Evolutionary conservation across 2,329 filamentous ascomycete species (phyloP).

Genomic region (Ophiostoma fasciatum): DNA sequence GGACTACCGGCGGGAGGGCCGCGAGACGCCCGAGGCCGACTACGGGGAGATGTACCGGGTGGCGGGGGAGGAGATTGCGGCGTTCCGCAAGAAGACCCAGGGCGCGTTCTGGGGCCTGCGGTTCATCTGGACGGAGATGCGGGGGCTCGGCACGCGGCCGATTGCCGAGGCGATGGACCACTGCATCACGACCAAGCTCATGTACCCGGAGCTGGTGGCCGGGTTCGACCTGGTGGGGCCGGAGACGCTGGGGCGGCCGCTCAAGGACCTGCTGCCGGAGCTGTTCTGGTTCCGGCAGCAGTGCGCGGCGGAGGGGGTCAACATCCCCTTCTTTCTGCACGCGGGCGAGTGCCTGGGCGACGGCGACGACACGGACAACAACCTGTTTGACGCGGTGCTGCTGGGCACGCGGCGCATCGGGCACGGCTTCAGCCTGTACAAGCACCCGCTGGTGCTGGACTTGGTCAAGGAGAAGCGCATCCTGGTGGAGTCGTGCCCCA

Average conservation of each 20-base stretch:
- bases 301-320: slow-evolving; percentile 60
- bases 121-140: slow-evolving; percentile 71
- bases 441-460: slow-evolving; percentile 78
- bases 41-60: slow-evolving; percentile 56
- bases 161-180: slow-evolving; percentile 74
- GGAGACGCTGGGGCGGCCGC: slow-evolving; percentile 63
- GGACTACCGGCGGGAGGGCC: slow-evolving; percentile 50
- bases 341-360: slow-evolving; percentile 73
- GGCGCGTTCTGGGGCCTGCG: slow-evolving; percentile 65
- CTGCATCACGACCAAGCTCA: slow-evolving; percentile 69
- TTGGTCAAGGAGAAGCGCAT: slow-evolving; percentile 83
- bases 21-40: slow-evolving; percentile 50
- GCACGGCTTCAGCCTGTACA: slow-evolving; percentile 77
- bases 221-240: slow-evolving; percentile 86
- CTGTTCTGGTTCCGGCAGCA: slow-evolving; percentile 89
- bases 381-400: slow-evolving; percentile 79
- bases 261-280: slow-evolving; percentile 65
- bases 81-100: slow-evolving; percentile 50
- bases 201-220: slow-evolving; percentile 63
- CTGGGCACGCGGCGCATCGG: slow-evolving; percentile 81
- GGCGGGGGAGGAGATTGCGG: slow-evolving; percentile 62
- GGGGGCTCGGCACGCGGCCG: slow-evolving; percentile 44
- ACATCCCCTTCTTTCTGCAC: slow-evolving; percentile 92
- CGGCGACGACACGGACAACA: slow-evolving; percentile 59
- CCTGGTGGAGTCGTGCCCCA: slow-evolving; percentile 77